A percentile compares a stretch with the other conserved stretches of the same genome.
Conservation (phyloP, 805 yeast species). For the Wickerhamomyces queroliae region DNA sequence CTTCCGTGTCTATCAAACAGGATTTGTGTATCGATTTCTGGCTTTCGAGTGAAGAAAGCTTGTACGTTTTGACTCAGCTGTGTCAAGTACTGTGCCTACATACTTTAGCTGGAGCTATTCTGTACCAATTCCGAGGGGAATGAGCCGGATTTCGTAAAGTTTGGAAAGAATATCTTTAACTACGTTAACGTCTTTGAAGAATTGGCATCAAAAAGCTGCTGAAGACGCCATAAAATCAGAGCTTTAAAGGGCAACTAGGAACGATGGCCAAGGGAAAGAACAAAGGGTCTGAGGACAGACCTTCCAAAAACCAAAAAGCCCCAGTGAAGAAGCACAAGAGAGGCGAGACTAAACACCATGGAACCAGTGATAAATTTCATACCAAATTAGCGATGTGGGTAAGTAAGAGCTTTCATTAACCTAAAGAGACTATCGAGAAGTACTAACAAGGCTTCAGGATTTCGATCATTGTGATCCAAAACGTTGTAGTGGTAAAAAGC, state of each 20-base stretch:
- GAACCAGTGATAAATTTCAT: conserved; percentile 46
- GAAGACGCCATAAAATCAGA: neutral
- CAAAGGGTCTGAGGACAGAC: conserved; percentile 37
- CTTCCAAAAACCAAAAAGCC: conserved; percentile 43
- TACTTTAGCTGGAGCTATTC: neutral
- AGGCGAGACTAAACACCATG: conserved; percentile 29
- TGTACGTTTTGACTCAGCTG: too few species aligned
- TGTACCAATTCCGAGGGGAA: neutral
- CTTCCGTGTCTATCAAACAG: too few species aligned
- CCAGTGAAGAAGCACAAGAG: conserved; percentile 49
- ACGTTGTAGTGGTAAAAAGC: conserved; percentile 91
- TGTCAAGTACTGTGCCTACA: neutral
- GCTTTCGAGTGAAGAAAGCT: too few species aligned
- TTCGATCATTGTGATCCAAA: conserved; percentile 98
- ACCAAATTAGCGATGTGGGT: conserved; percentile 92
- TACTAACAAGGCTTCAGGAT: conserved; percentile 33
- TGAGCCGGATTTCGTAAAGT: neutral
- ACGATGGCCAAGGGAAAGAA: conserved; percentile 37
- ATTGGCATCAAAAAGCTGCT: too few species aligned
- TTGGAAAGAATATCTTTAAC: neutral
- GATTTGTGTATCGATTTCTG: too few species aligned
- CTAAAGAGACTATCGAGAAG: neutral
- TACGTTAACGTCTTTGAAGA: too few species aligned
- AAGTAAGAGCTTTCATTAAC: conserved; percentile 1
- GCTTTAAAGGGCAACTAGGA: neutral